Conservation (phyloP, 768 basidiomycete genomes). For the Jaapia argillacea region DNA sequence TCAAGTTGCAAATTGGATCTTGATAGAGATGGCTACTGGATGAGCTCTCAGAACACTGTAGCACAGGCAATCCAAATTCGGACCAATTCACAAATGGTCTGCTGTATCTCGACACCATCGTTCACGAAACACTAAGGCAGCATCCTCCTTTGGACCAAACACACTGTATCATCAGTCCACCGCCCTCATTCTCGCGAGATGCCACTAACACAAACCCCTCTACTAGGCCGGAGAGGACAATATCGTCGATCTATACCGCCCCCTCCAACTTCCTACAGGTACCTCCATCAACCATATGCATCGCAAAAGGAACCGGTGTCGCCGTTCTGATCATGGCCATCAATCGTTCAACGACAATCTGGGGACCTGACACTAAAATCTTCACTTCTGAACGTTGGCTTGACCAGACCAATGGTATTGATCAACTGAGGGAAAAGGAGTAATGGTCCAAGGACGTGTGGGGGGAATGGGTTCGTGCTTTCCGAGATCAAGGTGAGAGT, state of each 20-base stretch:
- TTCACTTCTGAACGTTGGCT: slow-evolving; percentile 6
- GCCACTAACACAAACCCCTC: neutral
- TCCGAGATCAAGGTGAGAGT: slow-evolving; percentile 3
- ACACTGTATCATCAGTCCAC: neutral
- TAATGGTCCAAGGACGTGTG: slow-evolving; percentile 3
- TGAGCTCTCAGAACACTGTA: too few species aligned
- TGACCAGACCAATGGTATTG: too few species aligned
- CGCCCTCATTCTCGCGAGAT: neutral
- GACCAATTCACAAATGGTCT: slow-evolving; percentile 27
- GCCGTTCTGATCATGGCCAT: neutral
- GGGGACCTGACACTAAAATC: slow-evolving; percentile 7
- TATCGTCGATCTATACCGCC: neutral
- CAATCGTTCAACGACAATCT: neutral
- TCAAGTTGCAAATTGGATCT: too few species aligned
- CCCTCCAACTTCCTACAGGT: neutral
- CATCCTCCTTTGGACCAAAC: slow-evolving; percentile 14
- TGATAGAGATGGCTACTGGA: too few species aligned
- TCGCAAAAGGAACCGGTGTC: neutral
- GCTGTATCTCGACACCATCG: slow-evolving; percentile 30
- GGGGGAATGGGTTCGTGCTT: slow-evolving; percentile 1
- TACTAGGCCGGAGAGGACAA: neutral
- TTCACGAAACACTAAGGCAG: slow-evolving; percentile 32
- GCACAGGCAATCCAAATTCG: neutral
- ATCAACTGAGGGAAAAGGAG: too few species aligned
- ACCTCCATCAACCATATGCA: neutral